Conservation (phyloP, 2,329 filamentous ascomycete species). For the Penicillium janthinellum region DNA sequence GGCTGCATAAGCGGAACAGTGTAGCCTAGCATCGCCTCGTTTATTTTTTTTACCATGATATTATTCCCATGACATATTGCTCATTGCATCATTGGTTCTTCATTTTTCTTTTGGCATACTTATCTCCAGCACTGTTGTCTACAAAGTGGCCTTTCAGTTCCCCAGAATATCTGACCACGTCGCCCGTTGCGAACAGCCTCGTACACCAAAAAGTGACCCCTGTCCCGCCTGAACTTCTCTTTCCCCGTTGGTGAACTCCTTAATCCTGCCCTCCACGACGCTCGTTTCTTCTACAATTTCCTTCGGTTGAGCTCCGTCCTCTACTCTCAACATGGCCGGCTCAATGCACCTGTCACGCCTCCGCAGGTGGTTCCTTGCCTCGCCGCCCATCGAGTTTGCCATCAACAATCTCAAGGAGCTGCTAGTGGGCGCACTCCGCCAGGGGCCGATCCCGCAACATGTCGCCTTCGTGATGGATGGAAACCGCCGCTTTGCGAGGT, state of each 20-base stretch:
- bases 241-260: neutral
- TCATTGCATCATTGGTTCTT: neutral
- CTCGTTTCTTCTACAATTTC: constrained; percentile 8
- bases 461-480: constrained; percentile 99
- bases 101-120: neutral
- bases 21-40: constrained; percentile 29
- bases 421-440: constrained; percentile 82
- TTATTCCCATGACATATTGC: neutral
- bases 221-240: constrained; percentile 8
- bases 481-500: constrained; percentile 87
- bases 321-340: constrained; percentile 39
- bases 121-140: neutral
- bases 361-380: constrained; percentile 77
- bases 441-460: constrained; percentile 91
- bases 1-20: constrained; percentile 21
- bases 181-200: constrained; percentile 16
- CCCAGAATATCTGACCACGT: constrained; percentile 23
- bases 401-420: constrained; percentile 76
- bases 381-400: constrained; percentile 90
- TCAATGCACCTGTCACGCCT: constrained; percentile 63
- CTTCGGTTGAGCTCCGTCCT: constrained; percentile 1
- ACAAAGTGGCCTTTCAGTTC: neutral
- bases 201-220: neutral
- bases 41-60: neutral
- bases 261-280: constrained; percentile 1